Conservation (phyloP, 345 rosid species). For the Salix viminalis region DNA sequence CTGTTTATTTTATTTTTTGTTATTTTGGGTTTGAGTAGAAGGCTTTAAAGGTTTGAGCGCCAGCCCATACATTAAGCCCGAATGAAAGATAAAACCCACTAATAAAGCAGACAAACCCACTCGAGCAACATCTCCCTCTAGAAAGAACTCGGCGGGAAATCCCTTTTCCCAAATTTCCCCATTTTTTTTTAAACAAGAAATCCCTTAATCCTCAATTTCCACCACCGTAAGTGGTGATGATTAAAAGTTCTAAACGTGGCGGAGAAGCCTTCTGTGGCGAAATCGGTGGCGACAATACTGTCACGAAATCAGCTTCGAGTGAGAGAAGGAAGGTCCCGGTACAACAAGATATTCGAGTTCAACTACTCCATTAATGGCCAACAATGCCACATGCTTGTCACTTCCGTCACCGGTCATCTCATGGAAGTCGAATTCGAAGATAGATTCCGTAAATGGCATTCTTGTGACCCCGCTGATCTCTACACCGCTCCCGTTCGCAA, state of each 20-base stretch:
- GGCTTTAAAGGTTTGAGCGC: no score
- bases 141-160: no score
- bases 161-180: no score
- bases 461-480: conserved; percentile 89
- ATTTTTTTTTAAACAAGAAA: background rate
- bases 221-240: conserved; percentile 24
- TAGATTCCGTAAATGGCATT: conserved; percentile 90
- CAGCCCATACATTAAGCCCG: no score
- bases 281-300: conserved; percentile 68
- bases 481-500: conserved; percentile 76
- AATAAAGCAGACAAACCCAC: no score
- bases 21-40: no score
- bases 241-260: conserved; percentile 82
- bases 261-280: conserved; percentile 99
- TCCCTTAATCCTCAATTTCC: conserved; percentile 1
- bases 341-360: conserved; percentile 92
- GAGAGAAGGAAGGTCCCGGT: conserved; percentile 89
- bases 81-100: no score
- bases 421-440: conserved; percentile 95
- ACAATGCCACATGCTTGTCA: conserved; percentile 80
- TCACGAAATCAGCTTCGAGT: conserved; percentile 62
- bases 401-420: conserved; percentile 92
- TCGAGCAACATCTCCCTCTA: no score
- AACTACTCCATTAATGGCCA: conserved; percentile 72
- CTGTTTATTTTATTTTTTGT: no score